Conservation (phyloP, 2,329 filamentous ascomycete species). For the Alternaria metachromatica region DNA sequence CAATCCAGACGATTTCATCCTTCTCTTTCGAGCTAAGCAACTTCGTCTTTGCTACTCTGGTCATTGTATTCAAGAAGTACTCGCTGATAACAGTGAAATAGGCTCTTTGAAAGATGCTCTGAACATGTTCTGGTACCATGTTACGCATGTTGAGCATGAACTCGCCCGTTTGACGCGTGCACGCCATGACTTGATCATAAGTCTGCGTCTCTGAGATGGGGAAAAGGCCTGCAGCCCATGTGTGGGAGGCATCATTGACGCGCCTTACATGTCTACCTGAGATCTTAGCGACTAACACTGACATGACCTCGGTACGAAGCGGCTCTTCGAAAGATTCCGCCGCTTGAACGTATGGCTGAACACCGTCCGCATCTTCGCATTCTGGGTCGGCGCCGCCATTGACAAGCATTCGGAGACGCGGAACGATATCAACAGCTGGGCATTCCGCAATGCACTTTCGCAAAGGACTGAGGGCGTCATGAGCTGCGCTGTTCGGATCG, state of each 20-base stretch:
- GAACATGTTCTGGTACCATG: slow-evolving; percentile 36
- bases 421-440: slow-evolving; percentile 36
- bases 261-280: slow-evolving; percentile 18
- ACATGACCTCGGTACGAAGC: slow-evolving; percentile 32
- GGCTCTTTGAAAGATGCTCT: slow-evolving; percentile 29
- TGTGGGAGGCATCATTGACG: slow-evolving; percentile 16
- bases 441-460: slow-evolving; percentile 35
- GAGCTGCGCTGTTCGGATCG: slow-evolving; percentile 31
- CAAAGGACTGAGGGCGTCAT: slow-evolving; percentile 29
- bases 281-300: slow-evolving; percentile 33
- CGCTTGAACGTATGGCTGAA: slow-evolving; percentile 34
- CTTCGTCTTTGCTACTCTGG: slow-evolving; percentile 12
- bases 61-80: slow-evolving; percentile 31
- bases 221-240: slow-evolving; percentile 32
- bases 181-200: slow-evolving; percentile 33
- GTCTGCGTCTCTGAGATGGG: slow-evolving; percentile 34
- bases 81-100: slow-evolving; percentile 34
- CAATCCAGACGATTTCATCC: slow-evolving; percentile 29
- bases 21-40: slow-evolving; percentile 28
- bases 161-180: slow-evolving; percentile 23
- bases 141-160: slow-evolving; percentile 26
- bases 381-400: slow-evolving; percentile 42
- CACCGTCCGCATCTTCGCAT: slow-evolving; percentile 24
- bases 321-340: slow-evolving; percentile 38
- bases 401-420: slow-evolving; percentile 33